Evolutionary conservation across 768 basidiomycete genomes (phyloP), one percentile per base, ranked within the genome.

Genomic region (Podaxis sp.): DNA sequence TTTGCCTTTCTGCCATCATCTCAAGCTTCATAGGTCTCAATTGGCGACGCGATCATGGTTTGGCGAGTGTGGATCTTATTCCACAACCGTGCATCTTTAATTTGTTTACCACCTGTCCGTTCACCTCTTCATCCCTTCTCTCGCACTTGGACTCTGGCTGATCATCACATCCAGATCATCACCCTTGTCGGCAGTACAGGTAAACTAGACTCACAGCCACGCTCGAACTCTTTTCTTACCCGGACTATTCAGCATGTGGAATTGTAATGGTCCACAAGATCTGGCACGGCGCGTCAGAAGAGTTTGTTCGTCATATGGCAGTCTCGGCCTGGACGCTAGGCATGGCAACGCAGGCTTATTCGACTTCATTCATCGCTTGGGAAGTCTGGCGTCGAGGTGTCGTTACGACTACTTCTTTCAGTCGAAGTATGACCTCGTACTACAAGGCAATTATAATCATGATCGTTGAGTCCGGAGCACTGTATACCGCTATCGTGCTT

Each of bases 361-460:
- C 55, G 55, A 57, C 55, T 41, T 57, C 40, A 15, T 24, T 57
- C 24, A 57, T 57, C 19, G 55, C 55, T 15, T 57, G 55, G 55
- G 40, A 57, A 6, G 41, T 57, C 4, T 57, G 55, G 55, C 19
- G 24, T 15, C 38, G 38, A 5, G 55, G 55, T 27, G 24, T 57
- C 27, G 12, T 27, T n/a, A 57, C 8, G 2, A 33, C 19, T 43
- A 19, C 40, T 25, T 7, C 22, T 7, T 25, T 15, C 38, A 46
- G 40, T 22, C 40, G 41, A 8, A 57, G 55, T 27, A 19, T 2
- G 22, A 7, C 55, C 22, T 25, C 40, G 12, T 57, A 57, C 41
- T 57, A 57, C 55, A 41, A 46, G 40, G 40, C 55, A 24, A 57
- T 57, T 27, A 57, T 57, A 11, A 9, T 17, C 24, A 57, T 57